These are phyloP conservation scores for Saccharomycopsis microspora DNA, from an alignment of 805 yeast species.

Conservation along the genomic window DNA sequence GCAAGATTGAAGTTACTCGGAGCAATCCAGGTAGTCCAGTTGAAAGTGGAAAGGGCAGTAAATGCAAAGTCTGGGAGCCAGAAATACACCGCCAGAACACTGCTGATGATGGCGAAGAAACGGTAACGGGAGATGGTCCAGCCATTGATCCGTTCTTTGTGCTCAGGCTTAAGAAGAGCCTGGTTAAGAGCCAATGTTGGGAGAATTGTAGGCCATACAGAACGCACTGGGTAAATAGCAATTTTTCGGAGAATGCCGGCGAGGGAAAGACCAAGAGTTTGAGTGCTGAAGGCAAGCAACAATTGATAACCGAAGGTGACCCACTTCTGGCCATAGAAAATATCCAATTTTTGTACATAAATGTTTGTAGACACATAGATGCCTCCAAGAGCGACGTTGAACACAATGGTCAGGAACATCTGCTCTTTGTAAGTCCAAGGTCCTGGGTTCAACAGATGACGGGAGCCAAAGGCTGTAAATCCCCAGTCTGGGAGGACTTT, in stretches of 20 bases:
- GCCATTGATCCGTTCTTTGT: conserved; percentile 24
- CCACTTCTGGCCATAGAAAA: conserved; percentile 23
- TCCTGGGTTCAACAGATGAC: conserved; percentile 43
- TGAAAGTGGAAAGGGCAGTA: conserved; percentile 30
- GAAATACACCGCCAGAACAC: conserved; percentile 27
- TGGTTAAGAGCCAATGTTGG: conserved; percentile 39
- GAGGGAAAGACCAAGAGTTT: conserved; percentile 55
- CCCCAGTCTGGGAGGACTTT: conserved; percentile 34
- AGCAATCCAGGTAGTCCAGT: conserved; percentile 50
- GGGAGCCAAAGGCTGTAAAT: conserved; percentile 27
- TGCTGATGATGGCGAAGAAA: conserved; percentile 24
- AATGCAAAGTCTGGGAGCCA: conserved; percentile 38
- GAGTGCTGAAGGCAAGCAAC: conserved; percentile 40
- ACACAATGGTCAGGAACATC: conserved; percentile 43
- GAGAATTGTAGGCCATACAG: conserved; percentile 43
- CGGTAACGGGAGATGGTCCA: conserved; percentile 25
- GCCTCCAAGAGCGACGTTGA: conserved; percentile 25
- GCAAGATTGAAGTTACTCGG: conserved; percentile 40
- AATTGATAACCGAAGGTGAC: conserved; percentile 40
- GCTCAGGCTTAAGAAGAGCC: conserved; percentile 30
- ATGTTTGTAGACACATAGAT: conserved; percentile 29
- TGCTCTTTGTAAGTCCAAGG: conserved; percentile 59
- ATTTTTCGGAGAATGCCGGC: conserved; percentile 55
- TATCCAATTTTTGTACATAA: conserved; percentile 21
- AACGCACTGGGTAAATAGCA: conserved; percentile 37